Evolutionary conservation across 1,284 basidiomycete genomes (phyloP).

Genomic region (Apiotrichum veenhuisii): DNA sequence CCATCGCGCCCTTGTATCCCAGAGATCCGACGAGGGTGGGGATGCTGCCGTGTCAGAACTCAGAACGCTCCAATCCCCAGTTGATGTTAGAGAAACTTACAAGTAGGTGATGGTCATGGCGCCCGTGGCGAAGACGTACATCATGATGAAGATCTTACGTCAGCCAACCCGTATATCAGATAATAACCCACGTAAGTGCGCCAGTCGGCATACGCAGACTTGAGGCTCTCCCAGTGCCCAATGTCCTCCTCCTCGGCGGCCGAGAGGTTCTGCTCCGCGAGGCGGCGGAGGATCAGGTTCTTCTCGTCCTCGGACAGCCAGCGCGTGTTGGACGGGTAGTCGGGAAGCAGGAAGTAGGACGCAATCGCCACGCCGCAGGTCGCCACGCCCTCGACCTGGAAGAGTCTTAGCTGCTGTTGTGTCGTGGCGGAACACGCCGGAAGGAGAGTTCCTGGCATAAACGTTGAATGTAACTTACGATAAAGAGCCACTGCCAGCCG

Average conservation of each 20-base stretch:
- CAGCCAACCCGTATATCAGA: not conserved
- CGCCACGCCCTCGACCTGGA: constrained; percentile 39
- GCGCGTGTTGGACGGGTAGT: constrained; percentile 34
- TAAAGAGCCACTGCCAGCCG: constrained; percentile 20
- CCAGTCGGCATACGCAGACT: constrained; percentile 35
- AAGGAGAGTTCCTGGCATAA: too few relatives aligned
- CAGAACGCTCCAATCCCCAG: not conserved
- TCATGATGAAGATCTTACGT: constrained; percentile 28
- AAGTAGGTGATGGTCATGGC: constrained; percentile 47
- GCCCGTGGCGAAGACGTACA: constrained; percentile 42
- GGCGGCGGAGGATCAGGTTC: constrained; percentile 7
- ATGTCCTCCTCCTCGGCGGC: constrained; percentile 25
- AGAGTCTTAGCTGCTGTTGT: constrained; percentile 37
- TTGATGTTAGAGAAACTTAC: not conserved
- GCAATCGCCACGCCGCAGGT: constrained; percentile 5
- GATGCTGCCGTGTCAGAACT: constrained; percentile 16
- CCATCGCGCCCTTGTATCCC: constrained; percentile 34
- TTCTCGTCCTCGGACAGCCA: constrained; percentile 35
- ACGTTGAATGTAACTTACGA: not conserved
- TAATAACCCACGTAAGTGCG: constrained; percentile 27
- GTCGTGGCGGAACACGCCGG: too few relatives aligned
- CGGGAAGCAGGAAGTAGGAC: constrained; percentile 32
- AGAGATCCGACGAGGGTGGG: constrained; percentile 39
- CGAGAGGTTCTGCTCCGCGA: constrained; percentile 16
- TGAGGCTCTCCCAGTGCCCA: constrained; percentile 22